A percentile compares a stretch with the other conserved stretches of the same genome.
Conservation (phyloP, 441 rosid genomes). For the Populus tomentosa region DNA sequence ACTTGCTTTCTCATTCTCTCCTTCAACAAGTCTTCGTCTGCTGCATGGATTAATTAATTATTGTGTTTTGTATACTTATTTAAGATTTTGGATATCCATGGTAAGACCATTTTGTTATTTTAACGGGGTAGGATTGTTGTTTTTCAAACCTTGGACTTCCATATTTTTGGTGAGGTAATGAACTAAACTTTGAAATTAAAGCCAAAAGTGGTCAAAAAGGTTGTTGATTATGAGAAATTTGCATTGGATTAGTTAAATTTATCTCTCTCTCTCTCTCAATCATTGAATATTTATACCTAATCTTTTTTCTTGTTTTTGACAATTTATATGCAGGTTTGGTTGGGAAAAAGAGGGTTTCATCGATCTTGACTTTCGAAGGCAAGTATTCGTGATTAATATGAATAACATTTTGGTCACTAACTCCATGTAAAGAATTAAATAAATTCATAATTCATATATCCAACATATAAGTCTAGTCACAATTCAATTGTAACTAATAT, state of each 20-base stretch:
- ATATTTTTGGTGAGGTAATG: conserved; percentile 8
- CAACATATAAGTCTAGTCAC: no score
- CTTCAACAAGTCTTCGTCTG: not conserved
- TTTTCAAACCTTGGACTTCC: conserved; percentile 8
- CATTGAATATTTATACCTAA: not conserved
- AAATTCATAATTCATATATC: no score
- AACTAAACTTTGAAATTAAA: conserved; percentile 25
- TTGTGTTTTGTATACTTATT: no score
- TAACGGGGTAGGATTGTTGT: not conserved
- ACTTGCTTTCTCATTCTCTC: not conserved
- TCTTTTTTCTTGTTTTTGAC: not conserved
- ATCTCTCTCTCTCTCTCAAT: not conserved
- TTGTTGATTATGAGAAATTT: conserved; percentile 11
- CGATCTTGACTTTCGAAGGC: no score
- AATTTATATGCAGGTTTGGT: not conserved
- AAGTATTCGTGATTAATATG: no score
- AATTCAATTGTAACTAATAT: no score
- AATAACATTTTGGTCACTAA: no score
- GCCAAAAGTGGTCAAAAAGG: not conserved
- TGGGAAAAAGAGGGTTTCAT: not conserved
- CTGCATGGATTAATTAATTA: not conserved
- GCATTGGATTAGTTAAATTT: conserved; percentile 5
- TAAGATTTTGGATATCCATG: not conserved
- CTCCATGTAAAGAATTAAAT: no score
- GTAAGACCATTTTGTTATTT: not conserved